These are phyloP conservation scores for Naganishia vishniacii DNA, from an alignment of 768 basidiomycete species.

Conservation along the genomic window DNA sequence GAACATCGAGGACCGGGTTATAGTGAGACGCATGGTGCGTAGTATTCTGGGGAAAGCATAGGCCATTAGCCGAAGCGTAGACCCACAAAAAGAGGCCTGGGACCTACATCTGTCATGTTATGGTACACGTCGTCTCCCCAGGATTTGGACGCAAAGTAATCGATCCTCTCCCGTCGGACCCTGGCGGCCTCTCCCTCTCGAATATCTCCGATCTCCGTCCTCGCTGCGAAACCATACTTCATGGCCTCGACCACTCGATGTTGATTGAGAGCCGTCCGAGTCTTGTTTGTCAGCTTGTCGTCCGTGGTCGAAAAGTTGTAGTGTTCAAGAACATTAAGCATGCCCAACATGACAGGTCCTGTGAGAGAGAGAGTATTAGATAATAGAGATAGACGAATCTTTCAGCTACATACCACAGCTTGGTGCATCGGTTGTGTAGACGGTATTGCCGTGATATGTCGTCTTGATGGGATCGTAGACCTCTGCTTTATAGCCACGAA, in stretches of 20 bases:
- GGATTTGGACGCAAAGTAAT: constrained; percentile 53
- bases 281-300: constrained; percentile 23
- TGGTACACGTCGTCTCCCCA: constrained; percentile 60
- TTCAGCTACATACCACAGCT: constrained; percentile 48
- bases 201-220: constrained; percentile 72
- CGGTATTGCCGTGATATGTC: constrained; percentile 66
- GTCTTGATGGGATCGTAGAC: constrained; percentile 70
- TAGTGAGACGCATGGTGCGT: constrained; percentile 82
- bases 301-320: constrained; percentile 50
- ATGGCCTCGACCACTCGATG: constrained; percentile 79
- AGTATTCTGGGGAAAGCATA: constrained; percentile 56
- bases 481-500: constrained; percentile 59
- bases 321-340: constrained; percentile 84
- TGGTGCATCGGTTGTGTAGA: constrained; percentile 81
- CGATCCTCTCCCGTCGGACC: constrained; percentile 50
- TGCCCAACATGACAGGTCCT: constrained; percentile 65
- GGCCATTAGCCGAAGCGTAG: constrained; percentile 5
- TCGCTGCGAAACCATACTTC: constrained; percentile 72
- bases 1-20: constrained; percentile 70
- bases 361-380: neutral
- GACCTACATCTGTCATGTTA: constrained; percentile 76
- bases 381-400: neutral
- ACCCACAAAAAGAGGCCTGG: neutral
- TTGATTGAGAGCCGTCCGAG: constrained; percentile 56
- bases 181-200: constrained; percentile 8